Conservation (phyloP, 2,329 filamentous ascomycete species). For the Trichophyton benhamiae region DNA sequence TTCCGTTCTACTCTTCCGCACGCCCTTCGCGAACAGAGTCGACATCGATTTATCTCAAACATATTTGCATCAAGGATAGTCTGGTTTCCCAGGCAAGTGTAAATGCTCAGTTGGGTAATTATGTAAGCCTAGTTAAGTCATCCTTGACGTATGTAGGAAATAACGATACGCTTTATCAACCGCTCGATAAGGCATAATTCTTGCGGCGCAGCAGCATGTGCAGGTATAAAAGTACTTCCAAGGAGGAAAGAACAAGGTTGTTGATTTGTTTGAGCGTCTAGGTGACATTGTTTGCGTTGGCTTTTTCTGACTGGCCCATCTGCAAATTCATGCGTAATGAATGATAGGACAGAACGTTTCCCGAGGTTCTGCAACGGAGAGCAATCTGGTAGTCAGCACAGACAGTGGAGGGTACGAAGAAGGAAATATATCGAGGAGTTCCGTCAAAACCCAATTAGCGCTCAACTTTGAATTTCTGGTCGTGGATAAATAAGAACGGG, state of each 20-base stretch:
- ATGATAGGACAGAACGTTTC: no score
- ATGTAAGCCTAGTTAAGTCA: not conserved
- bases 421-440: not conserved
- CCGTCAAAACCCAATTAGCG: constrained; percentile 1
- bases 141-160: not conserved
- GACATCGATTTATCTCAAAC: not conserved
- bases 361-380: not conserved
- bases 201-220: not conserved
- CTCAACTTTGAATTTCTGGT: not conserved
- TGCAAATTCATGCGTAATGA: no score
- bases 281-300: no score
- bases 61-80: not conserved
- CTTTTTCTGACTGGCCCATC: no score
- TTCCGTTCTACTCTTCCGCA: not conserved
- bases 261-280: no score
- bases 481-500: not conserved
- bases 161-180: not conserved
- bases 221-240: not conserved
- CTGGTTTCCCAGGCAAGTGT: not conserved
- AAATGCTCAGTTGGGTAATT: not conserved
- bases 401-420: not conserved
- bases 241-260: not conserved
- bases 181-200: not conserved
- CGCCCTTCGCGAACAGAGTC: not conserved
- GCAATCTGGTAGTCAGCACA: not conserved